Base-by-base conservation (phyloP, 2,329 filamentous ascomycete genomes). In the Aspergillus proliferans region DNA sequence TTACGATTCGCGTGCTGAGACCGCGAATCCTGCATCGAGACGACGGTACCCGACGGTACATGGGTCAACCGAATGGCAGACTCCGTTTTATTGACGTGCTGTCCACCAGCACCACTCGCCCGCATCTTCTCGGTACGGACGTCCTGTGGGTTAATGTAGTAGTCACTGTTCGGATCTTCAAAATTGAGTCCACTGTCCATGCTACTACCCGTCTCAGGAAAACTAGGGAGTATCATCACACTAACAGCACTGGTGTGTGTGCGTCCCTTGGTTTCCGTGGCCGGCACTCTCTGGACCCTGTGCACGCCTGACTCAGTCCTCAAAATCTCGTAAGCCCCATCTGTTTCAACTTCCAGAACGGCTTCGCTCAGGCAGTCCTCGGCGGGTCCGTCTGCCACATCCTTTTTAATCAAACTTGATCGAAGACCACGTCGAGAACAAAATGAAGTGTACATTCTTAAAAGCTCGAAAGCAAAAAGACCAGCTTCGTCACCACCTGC, bases 41-140 rank as follows among this genome's bases (percentile, higher is more conserved):
- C 91, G 2, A 88, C 82, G 0, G 84, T 93, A 41, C 87, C 87
- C 1, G 90, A 95, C 2, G 93, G 93, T 6, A 86, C 71, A 73
- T 98, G 93, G 2, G 91, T 97, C 61, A 98, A 77, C 8, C 93
- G 85, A 52, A 98, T 88, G 3, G 93, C 93, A 26, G 89, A 95
- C 73, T 98, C 93, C 0, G 93, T 98, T 68, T 92, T 96, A 73
- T 98, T 98, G 65, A 98, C 93, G 71, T 98, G 93, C 73, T 98
- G 93, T 1, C 93, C 93, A 28, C 93, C 93, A 0, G 93, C 92
- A 51, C 93, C 93, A 42, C 88, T 78, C 0, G 93, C 90, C 14
- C 91, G 81, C 91, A 97, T 95, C 52, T 90, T 88, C 65, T 98
- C 93, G 18, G 82, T 76, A 46, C 79, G 79, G 21, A 98, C 89